Conservation (phyloP, 371 early-diverging fungal species). For the Mortierella sp. region DNA sequence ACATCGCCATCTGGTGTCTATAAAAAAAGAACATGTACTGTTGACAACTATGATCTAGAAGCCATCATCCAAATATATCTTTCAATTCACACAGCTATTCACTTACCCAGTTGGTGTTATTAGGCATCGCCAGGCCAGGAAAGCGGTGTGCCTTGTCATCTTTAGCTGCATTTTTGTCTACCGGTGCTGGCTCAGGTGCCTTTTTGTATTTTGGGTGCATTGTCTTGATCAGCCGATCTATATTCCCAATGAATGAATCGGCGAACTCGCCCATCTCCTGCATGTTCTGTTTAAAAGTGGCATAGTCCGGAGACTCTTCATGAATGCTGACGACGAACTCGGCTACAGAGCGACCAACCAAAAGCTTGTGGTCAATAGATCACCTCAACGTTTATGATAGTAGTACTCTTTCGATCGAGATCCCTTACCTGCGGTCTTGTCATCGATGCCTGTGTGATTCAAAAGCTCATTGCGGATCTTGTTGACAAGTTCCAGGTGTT, state of each 20-base stretch:
- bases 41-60: not conserved
- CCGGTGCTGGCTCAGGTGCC: conserved; percentile 14
- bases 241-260: conserved; percentile 82
- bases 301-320: conserved; percentile 66
- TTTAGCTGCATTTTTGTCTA: conserved; percentile 34
- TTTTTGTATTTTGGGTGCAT: conserved; percentile 76
- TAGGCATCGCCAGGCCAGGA: conserved; percentile 87
- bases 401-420: not conserved
- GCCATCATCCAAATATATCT: not conserved
- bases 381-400: not conserved
- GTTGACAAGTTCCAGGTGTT: conserved; percentile 89
- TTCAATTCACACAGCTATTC: not conserved
- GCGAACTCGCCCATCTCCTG: conserved; percentile 84
- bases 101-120: conserved; percentile 58
- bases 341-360: conserved; percentile 57
- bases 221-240: conserved; percentile 90
- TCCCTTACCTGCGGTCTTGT: conserved; percentile 76
- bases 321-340: conserved; percentile 85
- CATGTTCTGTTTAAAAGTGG: conserved; percentile 78
- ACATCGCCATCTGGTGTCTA: conserved; percentile 18
- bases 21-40: not conserved
- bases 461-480: conserved; percentile 91
- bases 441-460: conserved; percentile 93
- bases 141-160: conserved; percentile 71
- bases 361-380: not conserved